Evolutionary conservation across 2,329 filamentous ascomycete species (phyloP).

Genomic region (Zymoseptoria ardabiliae): DNA sequence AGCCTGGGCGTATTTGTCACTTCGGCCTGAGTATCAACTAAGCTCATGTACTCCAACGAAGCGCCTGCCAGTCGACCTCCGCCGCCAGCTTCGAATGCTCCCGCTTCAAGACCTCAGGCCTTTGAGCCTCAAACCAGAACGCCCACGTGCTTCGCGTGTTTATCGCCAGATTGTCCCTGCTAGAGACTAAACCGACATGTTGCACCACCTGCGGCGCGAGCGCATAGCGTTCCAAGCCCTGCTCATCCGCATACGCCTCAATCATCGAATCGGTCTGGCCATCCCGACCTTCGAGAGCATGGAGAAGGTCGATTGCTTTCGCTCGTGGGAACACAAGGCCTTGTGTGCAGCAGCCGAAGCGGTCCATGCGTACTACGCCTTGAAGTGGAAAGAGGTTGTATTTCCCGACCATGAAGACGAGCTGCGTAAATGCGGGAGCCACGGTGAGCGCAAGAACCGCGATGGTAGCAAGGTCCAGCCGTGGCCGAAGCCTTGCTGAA

Average conservation of each 20-base stretch:
- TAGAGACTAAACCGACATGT: slow-evolving; percentile 32
- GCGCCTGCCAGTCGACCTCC: neutral
- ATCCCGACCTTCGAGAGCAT: slow-evolving; percentile 26
- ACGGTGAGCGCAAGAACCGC: slow-evolving; percentile 15
- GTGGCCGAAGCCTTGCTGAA: neutral
- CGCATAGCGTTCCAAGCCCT: slow-evolving; percentile 35
- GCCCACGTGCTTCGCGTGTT: slow-evolving; percentile 13
- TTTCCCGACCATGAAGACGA: slow-evolving; percentile 38
- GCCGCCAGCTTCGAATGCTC: slow-evolving; percentile 5
- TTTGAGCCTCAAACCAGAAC: slow-evolving; percentile 12
- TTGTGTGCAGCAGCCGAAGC: slow-evolving; percentile 40
- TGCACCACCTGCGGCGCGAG: slow-evolving; percentile 39
- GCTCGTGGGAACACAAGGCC: slow-evolving; percentile 37
- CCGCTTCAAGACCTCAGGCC: neutral
- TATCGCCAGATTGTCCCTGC: slow-evolving; percentile 4
- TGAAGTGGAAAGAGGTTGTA: slow-evolving; percentile 32
- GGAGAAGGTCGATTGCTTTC: slow-evolving; percentile 21
- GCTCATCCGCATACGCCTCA: slow-evolving; percentile 36
- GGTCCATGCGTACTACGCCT: slow-evolving; percentile 36
- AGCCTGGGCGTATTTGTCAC: too few relatives aligned
- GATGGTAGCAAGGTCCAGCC: slow-evolving; percentile 20
- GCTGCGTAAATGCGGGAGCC: slow-evolving; percentile 25
- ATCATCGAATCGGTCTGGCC: slow-evolving; percentile 36
- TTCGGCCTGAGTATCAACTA: neutral
- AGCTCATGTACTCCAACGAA: neutral